Evolutionary conservation across 2,329 filamentous ascomycete species (phyloP).

Genomic region (Cercospora sp.): DNA sequence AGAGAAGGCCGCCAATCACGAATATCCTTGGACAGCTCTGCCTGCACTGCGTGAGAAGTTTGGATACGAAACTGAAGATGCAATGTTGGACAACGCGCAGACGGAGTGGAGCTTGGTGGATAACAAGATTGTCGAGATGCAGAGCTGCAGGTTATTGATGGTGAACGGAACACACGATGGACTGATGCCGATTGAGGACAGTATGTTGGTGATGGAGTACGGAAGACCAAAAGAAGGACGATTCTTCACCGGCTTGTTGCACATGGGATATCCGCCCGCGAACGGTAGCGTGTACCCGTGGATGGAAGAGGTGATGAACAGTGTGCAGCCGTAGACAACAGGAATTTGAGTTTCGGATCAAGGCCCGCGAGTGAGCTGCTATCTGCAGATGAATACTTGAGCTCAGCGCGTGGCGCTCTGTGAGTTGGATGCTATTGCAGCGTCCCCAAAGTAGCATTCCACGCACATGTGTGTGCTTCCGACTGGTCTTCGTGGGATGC

Average conservation of each 20-base stretch:
- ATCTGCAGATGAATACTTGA: not conserved
- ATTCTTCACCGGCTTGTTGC: slow-evolving; percentile 61
- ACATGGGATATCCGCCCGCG: slow-evolving; percentile 68
- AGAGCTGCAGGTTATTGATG: slow-evolving; percentile 59
- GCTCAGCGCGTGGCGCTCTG: not conserved
- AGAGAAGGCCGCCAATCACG: slow-evolving; percentile 62
- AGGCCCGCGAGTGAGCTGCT: not conserved
- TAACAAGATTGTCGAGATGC: slow-evolving; percentile 57
- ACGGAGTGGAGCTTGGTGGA: slow-evolving; percentile 64
- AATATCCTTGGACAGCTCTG: slow-evolving; percentile 50
- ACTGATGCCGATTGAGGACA: slow-evolving; percentile 68
- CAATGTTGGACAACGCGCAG: slow-evolving; percentile 57
- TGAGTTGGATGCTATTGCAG: not conserved
- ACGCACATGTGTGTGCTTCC: not conserved
- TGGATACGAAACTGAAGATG: slow-evolving; percentile 58
- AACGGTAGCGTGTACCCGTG: slow-evolving; percentile 61
- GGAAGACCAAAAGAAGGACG: slow-evolving; percentile 65
- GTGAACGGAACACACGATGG: slow-evolving; percentile 64
- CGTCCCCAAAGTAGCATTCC: not conserved
- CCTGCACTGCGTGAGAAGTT: slow-evolving; percentile 60
- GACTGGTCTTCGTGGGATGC: not conserved
- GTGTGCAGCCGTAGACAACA: not conserved
- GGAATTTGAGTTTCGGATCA: not conserved
- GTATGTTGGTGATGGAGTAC: slow-evolving; percentile 63
- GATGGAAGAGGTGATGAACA: slow-evolving; percentile 58